Percentiles rank a stretch among this genome's conserved stretches.
These are phyloP conservation scores for Bretschneidera sinensis DNA, from an alignment of 345 rosid genomes.

Conservation along the genomic window DNA sequence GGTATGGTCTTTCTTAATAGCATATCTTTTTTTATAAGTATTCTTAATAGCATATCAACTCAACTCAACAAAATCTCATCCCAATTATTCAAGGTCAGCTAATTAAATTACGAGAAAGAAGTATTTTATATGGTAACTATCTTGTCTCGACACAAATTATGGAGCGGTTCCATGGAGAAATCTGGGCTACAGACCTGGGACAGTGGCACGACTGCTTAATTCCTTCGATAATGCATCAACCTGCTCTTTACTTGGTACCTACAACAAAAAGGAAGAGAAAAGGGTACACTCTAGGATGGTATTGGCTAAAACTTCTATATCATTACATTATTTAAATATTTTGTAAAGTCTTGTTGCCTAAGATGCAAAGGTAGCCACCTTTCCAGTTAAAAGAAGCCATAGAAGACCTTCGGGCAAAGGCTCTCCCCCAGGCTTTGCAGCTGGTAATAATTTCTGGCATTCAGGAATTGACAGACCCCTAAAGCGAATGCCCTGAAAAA, in stretches of 20 bases:
- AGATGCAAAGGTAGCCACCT: conserved; percentile 37
- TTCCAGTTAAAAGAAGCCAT: conserved; percentile 98
- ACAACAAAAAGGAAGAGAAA: conserved; percentile 7
- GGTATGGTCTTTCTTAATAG: not conserved
- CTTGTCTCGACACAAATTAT: not conserved
- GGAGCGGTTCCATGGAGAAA: not conserved
- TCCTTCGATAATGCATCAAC: conserved; percentile 82
- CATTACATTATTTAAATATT: not conserved
- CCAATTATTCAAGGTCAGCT: not conserved
- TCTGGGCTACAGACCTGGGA: conserved; percentile 64
- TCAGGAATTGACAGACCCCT: conserved; percentile 94
- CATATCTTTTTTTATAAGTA: no score
- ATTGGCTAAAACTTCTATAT: conserved; percentile 3
- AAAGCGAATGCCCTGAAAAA: conserved; percentile 92
- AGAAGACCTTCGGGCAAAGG: conserved; percentile 97
- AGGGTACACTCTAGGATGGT: not conserved
- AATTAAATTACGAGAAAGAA: not conserved
- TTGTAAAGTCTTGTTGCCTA: conserved; percentile 3
- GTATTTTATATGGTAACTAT: not conserved
- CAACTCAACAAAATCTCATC: not conserved
- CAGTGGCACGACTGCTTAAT: conserved; percentile 68
- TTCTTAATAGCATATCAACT: not conserved
- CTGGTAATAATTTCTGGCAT: conserved; percentile 90
- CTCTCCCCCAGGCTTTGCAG: conserved; percentile 83
- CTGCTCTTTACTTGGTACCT: conserved; percentile 86